Evolutionary conservation across 208 protist genomes (phyloP).

Genomic region (Acanthamoeba pearcei): DNA sequence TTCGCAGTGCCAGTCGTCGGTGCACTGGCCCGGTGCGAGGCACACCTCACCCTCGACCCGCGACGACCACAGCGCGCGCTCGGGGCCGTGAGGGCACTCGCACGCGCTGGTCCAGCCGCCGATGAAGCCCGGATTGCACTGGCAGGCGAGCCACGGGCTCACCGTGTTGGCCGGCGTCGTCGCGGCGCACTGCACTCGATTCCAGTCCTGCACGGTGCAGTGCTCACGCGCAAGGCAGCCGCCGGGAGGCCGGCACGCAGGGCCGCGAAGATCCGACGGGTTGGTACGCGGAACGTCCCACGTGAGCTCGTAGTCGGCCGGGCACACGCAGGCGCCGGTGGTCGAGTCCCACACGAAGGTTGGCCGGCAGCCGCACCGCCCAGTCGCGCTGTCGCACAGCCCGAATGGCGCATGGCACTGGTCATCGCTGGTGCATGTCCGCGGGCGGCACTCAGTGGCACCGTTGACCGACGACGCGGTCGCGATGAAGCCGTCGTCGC

Average conservation of each 20-base stretch:
- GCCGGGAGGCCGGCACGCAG: not conserved
- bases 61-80: not conserved
- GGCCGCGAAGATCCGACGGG: not conserved
- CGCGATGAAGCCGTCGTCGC: conserved; percentile 10
- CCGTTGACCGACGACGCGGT: not conserved
- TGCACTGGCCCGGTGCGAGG: not conserved
- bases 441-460: not conserved
- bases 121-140: conserved; percentile 50
- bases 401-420: not conserved
- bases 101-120: not conserved
- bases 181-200: not conserved
- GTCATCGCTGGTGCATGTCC: not conserved
- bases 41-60: conserved; percentile 21
- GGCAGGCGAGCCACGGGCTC: not conserved
- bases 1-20: conserved; percentile 34
- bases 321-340: not conserved
- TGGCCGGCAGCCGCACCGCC: not conserved
- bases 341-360: conserved; percentile 4
- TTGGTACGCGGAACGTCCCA: not conserved
- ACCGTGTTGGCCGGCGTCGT: not conserved
- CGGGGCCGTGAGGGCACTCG: not conserved
- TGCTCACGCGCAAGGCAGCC: not conserved
- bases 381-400: not conserved
- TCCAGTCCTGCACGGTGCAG: not conserved
- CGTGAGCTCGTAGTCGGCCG: not conserved